Percentiles rank a stretch among this genome's conserved stretches.
These are phyloP conservation scores for Aspergillus ochraceus DNA, from an alignment of 2,329 filamentous ascomycete species.

Conservation along the genomic window DNA sequence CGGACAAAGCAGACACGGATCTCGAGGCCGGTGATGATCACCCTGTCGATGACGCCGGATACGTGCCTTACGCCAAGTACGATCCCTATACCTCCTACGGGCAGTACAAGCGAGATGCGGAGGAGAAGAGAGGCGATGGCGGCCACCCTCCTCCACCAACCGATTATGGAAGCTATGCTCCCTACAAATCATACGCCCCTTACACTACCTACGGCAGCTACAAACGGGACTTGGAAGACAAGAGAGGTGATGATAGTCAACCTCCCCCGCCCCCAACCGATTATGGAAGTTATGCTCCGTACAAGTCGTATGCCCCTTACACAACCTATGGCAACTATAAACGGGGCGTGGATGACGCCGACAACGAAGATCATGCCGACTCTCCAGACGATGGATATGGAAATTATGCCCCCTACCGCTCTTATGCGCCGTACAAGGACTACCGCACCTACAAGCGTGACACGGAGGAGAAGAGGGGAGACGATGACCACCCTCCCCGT, in stretches of 20 bases:
- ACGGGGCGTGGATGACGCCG: background rate
- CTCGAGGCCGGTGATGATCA: too few species aligned
- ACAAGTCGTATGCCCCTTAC: background rate
- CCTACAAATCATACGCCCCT: too few species aligned
- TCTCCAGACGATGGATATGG: constrained; percentile 1
- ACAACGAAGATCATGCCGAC: background rate
- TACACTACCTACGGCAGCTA: too few species aligned
- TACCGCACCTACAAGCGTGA: background rate
- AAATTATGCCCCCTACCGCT: constrained; percentile 7
- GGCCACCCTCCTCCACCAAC: background rate
- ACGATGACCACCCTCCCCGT: too few species aligned
- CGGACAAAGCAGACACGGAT: background rate
- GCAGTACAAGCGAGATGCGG: too few species aligned
- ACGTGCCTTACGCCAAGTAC: too few species aligned
- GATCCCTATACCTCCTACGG: too few species aligned
- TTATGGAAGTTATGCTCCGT: constrained; percentile 11
- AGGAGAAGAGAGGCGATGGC: too few species aligned
- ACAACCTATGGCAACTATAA: background rate
- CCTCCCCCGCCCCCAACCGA: background rate
- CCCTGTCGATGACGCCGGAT: too few species aligned
- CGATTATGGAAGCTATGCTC: constrained; percentile 1
- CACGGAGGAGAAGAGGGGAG: too few species aligned
- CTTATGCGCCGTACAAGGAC: background rate
- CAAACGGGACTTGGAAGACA: too few species aligned
- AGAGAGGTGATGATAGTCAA: too few species aligned